A percentile compares a stretch with the other conserved stretches of the same genome.
These are phyloP conservation scores for Aspergillus glaucus DNA, from an alignment of 2,329 filamentous ascomycete genomes.

Conservation along the genomic window DNA sequence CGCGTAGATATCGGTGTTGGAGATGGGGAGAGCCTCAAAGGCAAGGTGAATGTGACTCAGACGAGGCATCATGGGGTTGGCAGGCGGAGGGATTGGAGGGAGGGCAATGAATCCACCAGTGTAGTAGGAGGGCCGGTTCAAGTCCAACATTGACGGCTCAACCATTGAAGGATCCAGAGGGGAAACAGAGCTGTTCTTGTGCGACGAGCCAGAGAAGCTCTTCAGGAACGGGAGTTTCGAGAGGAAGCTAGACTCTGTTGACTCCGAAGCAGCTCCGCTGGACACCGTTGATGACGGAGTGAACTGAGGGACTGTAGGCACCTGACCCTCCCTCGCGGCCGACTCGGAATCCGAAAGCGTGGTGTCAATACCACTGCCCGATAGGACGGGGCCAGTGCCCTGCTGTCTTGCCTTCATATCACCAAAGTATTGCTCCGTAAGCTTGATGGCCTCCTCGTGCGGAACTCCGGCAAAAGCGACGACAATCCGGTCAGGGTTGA, in stretches of 20 bases:
- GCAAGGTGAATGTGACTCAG: conserved; percentile 92
- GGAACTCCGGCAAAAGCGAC: conserved; percentile 90
- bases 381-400: conserved; percentile 44
- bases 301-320: conserved; percentile 33
- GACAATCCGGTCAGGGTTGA: conserved; percentile 83
- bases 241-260: conserved; percentile 58
- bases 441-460: conserved; percentile 68
- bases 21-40: conserved; percentile 89
- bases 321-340: conserved; percentile 25
- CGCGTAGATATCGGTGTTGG: conserved; percentile 88
- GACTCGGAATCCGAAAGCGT: conserved; percentile 26
- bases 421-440: conserved; percentile 83
- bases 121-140: conserved; percentile 67
- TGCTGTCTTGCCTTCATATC: conserved; percentile 65
- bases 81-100: conserved; percentile 69
- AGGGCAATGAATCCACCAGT: conserved; percentile 89
- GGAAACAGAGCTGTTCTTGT: conserved; percentile 51
- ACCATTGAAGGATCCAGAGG: conserved; percentile 45
- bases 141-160: conserved; percentile 46
- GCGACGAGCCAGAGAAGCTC: conserved; percentile 70
- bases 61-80: conserved; percentile 68
- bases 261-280: conserved; percentile 31
- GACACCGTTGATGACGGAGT: conserved; percentile 35
- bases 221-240: conserved; percentile 88
- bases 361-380: conserved; percentile 55